phyloP scores from a whole-genome alignment of 2,329 filamentous ascomycete species.

The Alternaria panax region DNA sequence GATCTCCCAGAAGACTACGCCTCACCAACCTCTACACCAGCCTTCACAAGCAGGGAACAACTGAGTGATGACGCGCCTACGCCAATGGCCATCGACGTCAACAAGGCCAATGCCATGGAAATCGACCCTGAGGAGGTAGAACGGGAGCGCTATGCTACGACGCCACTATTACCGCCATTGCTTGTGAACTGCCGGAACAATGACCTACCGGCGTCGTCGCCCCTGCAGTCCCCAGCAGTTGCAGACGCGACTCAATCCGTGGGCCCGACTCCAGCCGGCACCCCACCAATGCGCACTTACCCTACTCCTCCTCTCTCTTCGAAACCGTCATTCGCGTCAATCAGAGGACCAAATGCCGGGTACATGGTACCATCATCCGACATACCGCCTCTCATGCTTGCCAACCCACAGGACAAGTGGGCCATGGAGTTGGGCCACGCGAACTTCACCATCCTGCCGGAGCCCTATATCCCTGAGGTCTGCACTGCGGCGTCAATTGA shows the following conservation, averaged over 20 bases:
- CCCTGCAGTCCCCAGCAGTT: conserved; percentile 84
- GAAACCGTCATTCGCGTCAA: conserved; percentile 79
- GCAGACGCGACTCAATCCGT: conserved; percentile 62
- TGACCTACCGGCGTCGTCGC: conserved; percentile 72
- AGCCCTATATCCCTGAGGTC: conserved; percentile 74
- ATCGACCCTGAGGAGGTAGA: conserved; percentile 57
- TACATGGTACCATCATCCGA: conserved; percentile 59
- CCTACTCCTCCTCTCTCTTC: conserved; percentile 78
- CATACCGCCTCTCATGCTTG: conserved; percentile 69
- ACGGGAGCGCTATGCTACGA: conserved; percentile 73
- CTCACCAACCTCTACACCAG: conserved; percentile 32
- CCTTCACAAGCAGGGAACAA: conserved; percentile 44
- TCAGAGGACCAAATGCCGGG: conserved; percentile 59
- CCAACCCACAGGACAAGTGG: conserved; percentile 82
- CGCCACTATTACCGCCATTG: conserved; percentile 83
- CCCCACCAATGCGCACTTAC: conserved; percentile 55
- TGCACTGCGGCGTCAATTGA: conserved; percentile 68
- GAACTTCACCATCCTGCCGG: conserved; percentile 87
- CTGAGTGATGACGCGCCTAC: conserved; percentile 41
- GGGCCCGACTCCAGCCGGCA: conserved; percentile 57
- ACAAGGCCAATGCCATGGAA: conserved; percentile 57
- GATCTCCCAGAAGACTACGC: conserved; percentile 47
- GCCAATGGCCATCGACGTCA: conserved; percentile 46
- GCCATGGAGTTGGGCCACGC: conserved; percentile 85
- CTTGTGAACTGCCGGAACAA: conserved; percentile 66